Base-by-base conservation (phyloP, 192 early-diverging fungal species). In the Umbelopsis vinacea region DNA sequence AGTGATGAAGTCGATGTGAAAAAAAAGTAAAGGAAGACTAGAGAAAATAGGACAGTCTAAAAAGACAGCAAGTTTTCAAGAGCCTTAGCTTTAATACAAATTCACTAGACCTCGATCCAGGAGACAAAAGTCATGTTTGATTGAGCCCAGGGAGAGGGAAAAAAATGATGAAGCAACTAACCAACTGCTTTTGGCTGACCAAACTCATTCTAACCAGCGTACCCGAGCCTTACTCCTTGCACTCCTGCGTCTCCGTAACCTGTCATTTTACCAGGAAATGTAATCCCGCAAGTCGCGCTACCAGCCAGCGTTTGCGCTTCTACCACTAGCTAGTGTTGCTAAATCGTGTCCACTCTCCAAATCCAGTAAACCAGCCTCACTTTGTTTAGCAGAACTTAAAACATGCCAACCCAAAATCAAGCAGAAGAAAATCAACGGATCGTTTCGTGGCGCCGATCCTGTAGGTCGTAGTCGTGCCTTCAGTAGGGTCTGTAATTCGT, bases 161-260 rank as follows among this genome's bases (percentile, higher is more conserved):
- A 63, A 35, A 54, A 54, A 26, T 10, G 33, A 17, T 37, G 17
- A 37, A 29, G 40, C 40, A 43, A 43, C 17, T 19, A 63, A 26
- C 33, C 26, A 8, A 19, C 24, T 35, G 33, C 33, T 35, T 63
- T 63, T 29, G 57, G 4, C 8, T 19, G 33, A 63, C 2, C 57
- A 14, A 63, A 37, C 33, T 35, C 33, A 37, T 35, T 29, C 35
- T 29, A 37, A 63, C 23, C 33, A 63, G 37, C 35, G 57, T 63
- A 63, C 57, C 57, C 57, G 57, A 63, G 57, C 33, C 57, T 63
- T 17, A 29, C 57, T 63, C 57, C 57, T 63, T 38, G 29, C 8
- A 19, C 57, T 63, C 57, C 57, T 63, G 57, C 57, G 33, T 38
- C 57, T 63, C 57, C 57, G 22, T 19, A 63, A 63, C 57, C 8